These are phyloP conservation scores for Aureobasidium pullulans DNA, from an alignment of 2,329 filamentous ascomycete species.

Conservation along the genomic window DNA sequence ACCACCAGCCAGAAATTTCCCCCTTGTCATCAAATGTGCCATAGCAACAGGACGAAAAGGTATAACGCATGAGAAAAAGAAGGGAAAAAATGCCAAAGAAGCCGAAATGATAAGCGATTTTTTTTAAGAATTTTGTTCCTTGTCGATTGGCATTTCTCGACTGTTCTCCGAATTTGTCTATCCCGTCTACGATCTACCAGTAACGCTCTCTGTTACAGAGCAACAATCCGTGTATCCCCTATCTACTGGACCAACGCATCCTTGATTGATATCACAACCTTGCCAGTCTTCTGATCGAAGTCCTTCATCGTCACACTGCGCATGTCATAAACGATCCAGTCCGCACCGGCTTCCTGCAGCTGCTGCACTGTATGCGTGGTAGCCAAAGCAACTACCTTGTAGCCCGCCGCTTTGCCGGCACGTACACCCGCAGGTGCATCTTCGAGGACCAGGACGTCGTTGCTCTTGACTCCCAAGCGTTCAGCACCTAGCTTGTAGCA, in stretches of 20 bases:
- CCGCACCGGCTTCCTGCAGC: slow-evolving; percentile 67
- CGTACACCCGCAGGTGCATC: slow-evolving; percentile 81
- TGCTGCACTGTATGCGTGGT: slow-evolving; percentile 74
- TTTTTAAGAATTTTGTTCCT: neutral
- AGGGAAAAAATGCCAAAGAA: neutral
- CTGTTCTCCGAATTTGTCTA: neutral
- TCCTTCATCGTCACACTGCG: slow-evolving; percentile 59
- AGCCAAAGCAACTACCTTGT: slow-evolving; percentile 72
- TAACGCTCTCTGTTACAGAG: neutral
- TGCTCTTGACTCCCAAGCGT: slow-evolving; percentile 30
- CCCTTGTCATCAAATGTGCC: slow-evolving; percentile 1
- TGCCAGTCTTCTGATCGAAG: slow-evolving; percentile 47
- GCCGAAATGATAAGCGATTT: neutral
- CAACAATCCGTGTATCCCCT: neutral
- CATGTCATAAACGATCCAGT: slow-evolving; percentile 80
- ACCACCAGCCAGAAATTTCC: neutral
- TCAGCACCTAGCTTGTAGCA: slow-evolving; percentile 40
- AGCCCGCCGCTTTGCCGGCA: slow-evolving; percentile 79
- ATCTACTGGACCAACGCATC: slow-evolving; percentile 45
- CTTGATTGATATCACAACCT: slow-evolving; percentile 59
- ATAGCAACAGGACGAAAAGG: neutral
- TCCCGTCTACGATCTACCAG: neutral
- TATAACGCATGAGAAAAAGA: neutral
- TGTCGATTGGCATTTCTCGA: neutral
- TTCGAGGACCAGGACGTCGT: slow-evolving; percentile 66